These are phyloP conservation scores for Trichosporon inkin DNA, from an alignment of 1,284 basidiomycete genomes.

Conservation along the genomic window DNA sequence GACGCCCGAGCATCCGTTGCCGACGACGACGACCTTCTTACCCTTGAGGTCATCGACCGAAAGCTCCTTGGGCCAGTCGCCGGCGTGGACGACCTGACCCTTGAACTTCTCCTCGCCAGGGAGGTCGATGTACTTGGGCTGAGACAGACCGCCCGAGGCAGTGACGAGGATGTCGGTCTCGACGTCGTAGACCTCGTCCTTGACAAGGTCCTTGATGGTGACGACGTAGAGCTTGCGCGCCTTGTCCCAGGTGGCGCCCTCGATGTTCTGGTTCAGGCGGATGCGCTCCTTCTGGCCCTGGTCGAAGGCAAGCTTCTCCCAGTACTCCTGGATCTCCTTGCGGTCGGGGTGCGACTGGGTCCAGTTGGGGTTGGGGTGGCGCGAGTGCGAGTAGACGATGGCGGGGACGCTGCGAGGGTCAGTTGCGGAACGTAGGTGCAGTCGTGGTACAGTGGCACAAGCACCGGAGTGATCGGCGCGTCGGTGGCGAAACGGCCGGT, in stretches of 20 bases:
- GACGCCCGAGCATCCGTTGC: slow-evolving; percentile 22
- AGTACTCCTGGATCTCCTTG: slow-evolving; percentile 24
- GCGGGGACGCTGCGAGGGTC: slow-evolving; percentile 19
- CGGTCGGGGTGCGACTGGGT: slow-evolving; percentile 18
- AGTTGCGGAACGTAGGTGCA: not conserved
- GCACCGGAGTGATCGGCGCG: not conserved
- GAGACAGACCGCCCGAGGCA: slow-evolving; percentile 19
- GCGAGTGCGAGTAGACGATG: slow-evolving; percentile 21
- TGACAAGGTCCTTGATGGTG: slow-evolving; percentile 17
- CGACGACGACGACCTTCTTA: slow-evolving; percentile 23
- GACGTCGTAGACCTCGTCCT: slow-evolving; percentile 16
- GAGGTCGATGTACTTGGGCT: slow-evolving; percentile 20
- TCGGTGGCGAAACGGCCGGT: not conserved
- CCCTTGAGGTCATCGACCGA: slow-evolving; percentile 18
- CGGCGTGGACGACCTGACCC: slow-evolving; percentile 28
- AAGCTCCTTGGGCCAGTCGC: slow-evolving; percentile 30
- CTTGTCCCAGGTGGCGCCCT: slow-evolving; percentile 22
- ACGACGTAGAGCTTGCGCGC: slow-evolving; percentile 15
- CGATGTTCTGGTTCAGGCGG: slow-evolving; percentile 16
- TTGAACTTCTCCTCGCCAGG: slow-evolving; percentile 26
- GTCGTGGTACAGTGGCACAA: no score
- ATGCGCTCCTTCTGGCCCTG: slow-evolving; percentile 22
- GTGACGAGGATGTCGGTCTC: slow-evolving; percentile 19
- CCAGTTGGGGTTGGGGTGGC: slow-evolving; percentile 21
- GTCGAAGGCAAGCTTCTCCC: slow-evolving; percentile 19